phyloP scores from a whole-genome alignment of 108 stramenopile genomes.

The Pinguiococcus pyrenoidosus region DNA sequence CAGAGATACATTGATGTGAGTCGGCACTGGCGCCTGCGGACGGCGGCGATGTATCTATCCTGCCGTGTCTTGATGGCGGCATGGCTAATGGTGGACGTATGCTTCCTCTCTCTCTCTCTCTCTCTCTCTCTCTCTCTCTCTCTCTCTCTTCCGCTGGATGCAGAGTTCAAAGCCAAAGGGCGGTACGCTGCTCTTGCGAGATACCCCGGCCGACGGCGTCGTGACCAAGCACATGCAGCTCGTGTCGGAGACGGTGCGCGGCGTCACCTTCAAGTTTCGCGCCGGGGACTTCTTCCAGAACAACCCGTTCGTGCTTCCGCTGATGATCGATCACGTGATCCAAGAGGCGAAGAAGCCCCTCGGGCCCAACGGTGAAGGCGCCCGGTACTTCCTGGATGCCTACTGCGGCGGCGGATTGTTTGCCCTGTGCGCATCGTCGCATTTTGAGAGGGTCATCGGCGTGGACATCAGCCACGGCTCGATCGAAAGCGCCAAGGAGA shows the following conservation, averaged over 20 bases:
- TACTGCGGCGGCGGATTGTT: conserved; percentile 94
- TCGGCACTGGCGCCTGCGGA: no score
- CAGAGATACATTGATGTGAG: no score
- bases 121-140: no score
- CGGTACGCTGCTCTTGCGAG: conserved; percentile 75
- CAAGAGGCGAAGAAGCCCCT: conserved; percentile 35
- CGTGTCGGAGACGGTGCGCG: conserved; percentile 13
- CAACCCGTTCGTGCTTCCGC: conserved; percentile 75
- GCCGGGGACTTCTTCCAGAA: conserved; percentile 97
- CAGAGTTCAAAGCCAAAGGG: conserved; percentile 38
- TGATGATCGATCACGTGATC: conserved; percentile 78
- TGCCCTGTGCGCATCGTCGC: conserved; percentile 49
- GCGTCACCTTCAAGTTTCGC: conserved; percentile 16
- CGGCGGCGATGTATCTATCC: no score
- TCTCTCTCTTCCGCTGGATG: no score
- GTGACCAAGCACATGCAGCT: conserved; percentile 65
- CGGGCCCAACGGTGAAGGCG: conserved; percentile 5
- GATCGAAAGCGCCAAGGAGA: conserved; percentile 61
- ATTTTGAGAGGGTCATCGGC: conserved; percentile 69
- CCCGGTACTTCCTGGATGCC: conserved; percentile 72
- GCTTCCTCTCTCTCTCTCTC: no score
- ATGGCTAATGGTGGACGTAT: no score
- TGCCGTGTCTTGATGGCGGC: no score
- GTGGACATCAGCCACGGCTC: conserved; percentile 80
- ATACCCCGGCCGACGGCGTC: conserved; percentile 53